Evolutionary conservation across 805 yeast species (phyloP), one percentile per base, ranked within the genome.

Genomic region (Saccharomyces jurei): DNA sequence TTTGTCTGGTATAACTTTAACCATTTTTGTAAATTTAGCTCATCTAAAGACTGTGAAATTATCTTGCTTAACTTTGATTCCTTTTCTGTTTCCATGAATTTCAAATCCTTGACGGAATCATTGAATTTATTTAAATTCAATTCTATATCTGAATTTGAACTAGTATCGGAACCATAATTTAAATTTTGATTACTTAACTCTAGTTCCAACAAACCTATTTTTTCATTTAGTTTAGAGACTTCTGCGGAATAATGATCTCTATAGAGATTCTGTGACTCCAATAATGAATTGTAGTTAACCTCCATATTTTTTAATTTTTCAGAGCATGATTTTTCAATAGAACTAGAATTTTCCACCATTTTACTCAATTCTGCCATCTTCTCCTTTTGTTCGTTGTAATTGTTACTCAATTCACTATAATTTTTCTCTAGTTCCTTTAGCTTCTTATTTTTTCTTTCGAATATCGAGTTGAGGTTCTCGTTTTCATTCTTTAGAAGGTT

Each of bases 401-500:
- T 8, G 17, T 10, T 46, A 53, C 27, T 41, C 46, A 27, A 52
- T 76, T 75, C 54, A 78, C 68, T 59, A 81, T 13, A 22, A 22
- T 29, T 82, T 48, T 71, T 73, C 66, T 88, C 95, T 60, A 87
- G 70, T 61, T 87, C 94, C 31, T 73, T 62, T 27, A 87, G 78
- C 53, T 89, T 74, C 53, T 92, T 76, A 62, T 86, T 89, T 62
- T 87, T 86, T 52, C 95, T 74, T 57, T 79, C 81, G 55, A 88
- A 70, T 58, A 87, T 71, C 1, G 89, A 82, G 62, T 80, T 84
- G 47, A 86, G 75, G 73, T 84, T 84, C 58, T 87, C 90, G 61
- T 84, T 84, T 63, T 89, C 92, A 66, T 86, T 91, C 67, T 85
- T 85, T 41, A 86, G 74, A 58, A 83, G 83, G 30, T 89, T 81